Evolutionary conservation across 2,329 filamentous ascomycete genomes (phyloP).

Genomic region (Myriosclerotinia curreyana): DNA sequence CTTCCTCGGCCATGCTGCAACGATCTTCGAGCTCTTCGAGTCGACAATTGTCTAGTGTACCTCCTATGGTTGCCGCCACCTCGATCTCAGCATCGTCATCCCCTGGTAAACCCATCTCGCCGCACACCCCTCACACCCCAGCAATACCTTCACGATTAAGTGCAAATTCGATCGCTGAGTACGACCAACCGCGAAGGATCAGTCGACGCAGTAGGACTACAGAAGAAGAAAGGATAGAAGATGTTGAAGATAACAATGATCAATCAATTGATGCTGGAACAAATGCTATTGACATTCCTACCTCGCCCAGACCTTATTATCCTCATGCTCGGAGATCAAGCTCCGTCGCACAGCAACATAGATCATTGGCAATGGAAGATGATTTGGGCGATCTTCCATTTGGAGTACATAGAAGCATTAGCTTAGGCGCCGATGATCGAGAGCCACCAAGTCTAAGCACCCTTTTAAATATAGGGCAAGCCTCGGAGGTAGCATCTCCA

Average conservation of each 20-base stretch:
- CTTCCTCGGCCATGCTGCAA: conserved; percentile 81
- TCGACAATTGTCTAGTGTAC: conserved; percentile 56
- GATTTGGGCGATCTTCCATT: conserved; percentile 58
- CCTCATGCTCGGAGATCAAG: conserved; percentile 61
- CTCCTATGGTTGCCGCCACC: conserved; percentile 66
- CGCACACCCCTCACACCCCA: conserved; percentile 87
- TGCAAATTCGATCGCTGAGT: conserved; percentile 80
- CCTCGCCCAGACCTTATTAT: conserved; percentile 60
- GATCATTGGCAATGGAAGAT: conserved; percentile 54
- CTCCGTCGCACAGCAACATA: conserved; percentile 64
- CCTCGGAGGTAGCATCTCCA: conserved; percentile 40
- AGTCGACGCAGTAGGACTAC: conserved; percentile 30
- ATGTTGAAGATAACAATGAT: conserved; percentile 30
- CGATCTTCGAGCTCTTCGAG: conserved; percentile 74
- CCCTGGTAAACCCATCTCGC: conserved; percentile 84
- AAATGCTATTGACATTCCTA: conserved; percentile 69
- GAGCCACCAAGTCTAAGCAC: conserved; percentile 64
- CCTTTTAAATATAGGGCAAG: conserved; percentile 50
- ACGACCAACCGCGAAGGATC: conserved; percentile 42
- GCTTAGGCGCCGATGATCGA: conserved; percentile 62
- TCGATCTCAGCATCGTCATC: conserved; percentile 84
- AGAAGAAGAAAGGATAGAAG: conserved; percentile 33
- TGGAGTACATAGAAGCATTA: conserved; percentile 63
- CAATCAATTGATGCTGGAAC: conserved; percentile 51
- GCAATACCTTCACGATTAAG: conserved; percentile 91